phyloP scores from a whole-genome alignment of 495 filamentous ascomycete species.

The Aspergillus sparsus region DNA sequence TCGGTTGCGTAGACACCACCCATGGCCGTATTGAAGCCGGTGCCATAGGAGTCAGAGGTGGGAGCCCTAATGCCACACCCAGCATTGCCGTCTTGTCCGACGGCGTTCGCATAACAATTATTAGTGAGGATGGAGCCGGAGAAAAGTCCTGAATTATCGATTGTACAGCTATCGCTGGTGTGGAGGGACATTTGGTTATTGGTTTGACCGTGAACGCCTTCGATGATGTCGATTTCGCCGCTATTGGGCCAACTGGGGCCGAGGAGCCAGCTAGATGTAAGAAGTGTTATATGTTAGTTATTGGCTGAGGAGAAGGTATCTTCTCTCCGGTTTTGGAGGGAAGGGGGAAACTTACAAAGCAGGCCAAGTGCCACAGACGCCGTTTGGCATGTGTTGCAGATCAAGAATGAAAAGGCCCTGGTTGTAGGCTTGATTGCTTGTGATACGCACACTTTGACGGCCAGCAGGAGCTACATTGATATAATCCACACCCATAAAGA shows the following conservation, averaged over 20 bases:
- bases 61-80: conserved; percentile 54
- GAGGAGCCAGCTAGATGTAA: conserved; percentile 47
- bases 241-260: conserved; percentile 64
- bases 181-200: conserved; percentile 67
- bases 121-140: conserved; percentile 35
- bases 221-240: conserved; percentile 76
- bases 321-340: not conserved
- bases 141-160: conserved; percentile 47
- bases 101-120: conserved; percentile 57
- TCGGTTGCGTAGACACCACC: conserved; percentile 68
- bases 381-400: conserved; percentile 57
- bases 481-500: conserved; percentile 47
- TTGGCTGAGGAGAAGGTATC: not conserved
- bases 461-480: conserved; percentile 43
- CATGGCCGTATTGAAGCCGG: conserved; percentile 55
- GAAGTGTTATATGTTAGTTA: conserved; percentile 12
- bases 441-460: conserved; percentile 57
- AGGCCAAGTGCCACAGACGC: conserved; percentile 61
- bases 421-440: conserved; percentile 54
- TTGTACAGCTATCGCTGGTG: conserved; percentile 60
- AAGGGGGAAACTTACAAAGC: conserved; percentile 53
- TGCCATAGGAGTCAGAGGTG: conserved; percentile 50
- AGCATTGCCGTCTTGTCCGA: conserved; percentile 46
- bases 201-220: conserved; percentile 60
- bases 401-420: conserved; percentile 63